Evolutionary conservation across 352 stramenopile genomes (phyloP).

Genomic region (Aphanomyces invadans): DNA sequence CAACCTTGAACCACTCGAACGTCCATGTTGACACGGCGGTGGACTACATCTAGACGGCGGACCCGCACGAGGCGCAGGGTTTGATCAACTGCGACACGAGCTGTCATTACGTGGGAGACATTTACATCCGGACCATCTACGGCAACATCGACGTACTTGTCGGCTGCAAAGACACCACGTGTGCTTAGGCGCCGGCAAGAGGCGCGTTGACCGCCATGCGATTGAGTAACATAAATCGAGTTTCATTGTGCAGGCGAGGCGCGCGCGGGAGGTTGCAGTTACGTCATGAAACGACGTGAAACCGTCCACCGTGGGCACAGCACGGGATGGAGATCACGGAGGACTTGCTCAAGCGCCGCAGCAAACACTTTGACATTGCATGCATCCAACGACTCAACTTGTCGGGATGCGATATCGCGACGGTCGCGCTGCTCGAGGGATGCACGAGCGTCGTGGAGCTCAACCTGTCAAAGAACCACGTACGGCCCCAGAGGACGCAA

Average conservation of each 20-base stretch:
- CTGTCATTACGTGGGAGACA: constrained; percentile 54
- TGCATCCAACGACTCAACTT: constrained; percentile 63
- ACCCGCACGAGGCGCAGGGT: constrained; percentile 40
- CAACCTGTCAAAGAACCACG: constrained; percentile 47
- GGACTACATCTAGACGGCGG: not conserved
- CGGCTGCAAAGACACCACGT: constrained; percentile 36
- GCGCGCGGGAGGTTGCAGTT: no score
- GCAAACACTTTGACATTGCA: constrained; percentile 63
- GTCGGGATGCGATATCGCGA: constrained; percentile 35
- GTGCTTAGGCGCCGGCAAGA: no score
- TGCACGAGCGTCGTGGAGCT: constrained; percentile 53
- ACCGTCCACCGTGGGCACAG: not conserved
- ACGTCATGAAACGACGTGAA: not conserved
- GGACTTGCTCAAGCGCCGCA: constrained; percentile 59
- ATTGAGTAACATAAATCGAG: no score
- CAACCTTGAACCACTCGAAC: not conserved
- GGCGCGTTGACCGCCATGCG: no score
- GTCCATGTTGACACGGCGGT: no score
- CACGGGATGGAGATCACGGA: constrained; percentile 51
- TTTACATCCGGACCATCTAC: constrained; percentile 52
- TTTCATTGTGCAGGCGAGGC: no score
- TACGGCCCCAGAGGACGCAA: constrained; percentile 25
- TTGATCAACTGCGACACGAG: constrained; percentile 64
- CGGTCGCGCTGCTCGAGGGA: constrained; percentile 34
- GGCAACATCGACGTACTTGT: constrained; percentile 62